Evolutionary conservation across 257 asterid species (phyloP), one percentile per base, ranked within the genome.

Genomic region (Solanum virginianum): DNA sequence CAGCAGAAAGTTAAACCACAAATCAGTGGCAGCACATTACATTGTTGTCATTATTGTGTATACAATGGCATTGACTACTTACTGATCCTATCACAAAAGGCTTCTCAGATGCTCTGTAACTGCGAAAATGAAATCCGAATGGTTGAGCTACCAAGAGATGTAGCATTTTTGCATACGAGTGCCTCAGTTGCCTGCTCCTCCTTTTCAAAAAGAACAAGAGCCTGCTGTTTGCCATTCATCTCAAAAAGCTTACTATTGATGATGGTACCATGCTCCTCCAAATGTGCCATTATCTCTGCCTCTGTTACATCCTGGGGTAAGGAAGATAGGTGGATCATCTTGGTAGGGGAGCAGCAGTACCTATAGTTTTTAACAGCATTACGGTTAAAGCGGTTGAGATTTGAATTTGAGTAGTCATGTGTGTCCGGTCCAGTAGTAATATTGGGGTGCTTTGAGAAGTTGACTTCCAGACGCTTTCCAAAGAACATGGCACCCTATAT

Each of bases 171-270:
- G 93, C 99, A 94, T 85, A 93, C 97, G 80, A 97, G 97, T 84
- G 98, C 97, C 90, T 97, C 99, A 49, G 99, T 92, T 41, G 99
- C 98, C 90, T 92, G 95, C 91, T 95, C 98, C 90, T 97, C 98
- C 18, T 87, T 94, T 88, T 97, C 98, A 70, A 93, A 94, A 60
- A 93, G 97, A 84, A 95, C 93, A 47, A 95, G 98, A 88, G 97
- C 95, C 89, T 95, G 99, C 86, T 97, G 95, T 92, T 95, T 95
- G 24, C 99, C 97, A 20, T 97, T 97, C 97, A 92, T 94, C 90
- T 95, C 99, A 86, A 97, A 96, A 16, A 95, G 91, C 87, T 97
- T 97, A 4, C 93, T 89, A 83, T 87, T 90, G 17, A 89, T 89
- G 80, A 97, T 91, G 47, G 92, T 49, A 55, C 99, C 99, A 72